phyloP scores from a whole-genome alignment of 805 yeast genomes.

The Monosporozyma aerobia region DNA sequence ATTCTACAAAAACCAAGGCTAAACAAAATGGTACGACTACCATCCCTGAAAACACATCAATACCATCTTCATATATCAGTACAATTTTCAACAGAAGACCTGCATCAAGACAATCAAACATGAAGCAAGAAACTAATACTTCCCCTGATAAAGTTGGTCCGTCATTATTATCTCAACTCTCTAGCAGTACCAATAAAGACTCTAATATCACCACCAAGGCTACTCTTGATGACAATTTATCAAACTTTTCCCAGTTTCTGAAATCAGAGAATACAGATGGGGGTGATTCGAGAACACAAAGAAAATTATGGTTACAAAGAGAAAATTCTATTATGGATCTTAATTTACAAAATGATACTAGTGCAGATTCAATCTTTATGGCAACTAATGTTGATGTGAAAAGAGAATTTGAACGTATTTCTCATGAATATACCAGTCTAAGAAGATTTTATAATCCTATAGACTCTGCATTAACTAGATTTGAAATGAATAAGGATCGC shows the following conservation, averaged over 20 bases:
- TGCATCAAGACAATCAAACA: background rate
- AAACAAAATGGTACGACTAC: background rate
- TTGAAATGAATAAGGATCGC: conserved; percentile 21
- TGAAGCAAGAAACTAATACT: background rate
- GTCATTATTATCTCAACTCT: conserved; percentile 4
- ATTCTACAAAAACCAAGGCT: background rate
- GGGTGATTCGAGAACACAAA: conserved; percentile 69
- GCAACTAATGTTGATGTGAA: conserved; percentile 49
- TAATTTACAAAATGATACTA: conserved; percentile 21
- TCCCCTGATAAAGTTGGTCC: background rate
- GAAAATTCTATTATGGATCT: conserved; percentile 63
- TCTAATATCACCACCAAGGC: background rate
- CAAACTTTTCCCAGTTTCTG: conserved; percentile 36
- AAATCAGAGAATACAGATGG: conserved; percentile 31
- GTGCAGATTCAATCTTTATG: conserved; percentile 25
- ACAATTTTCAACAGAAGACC: background rate
- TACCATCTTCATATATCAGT: conserved; percentile 1
- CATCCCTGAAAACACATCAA: background rate
- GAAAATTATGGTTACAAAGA: conserved; percentile 73
- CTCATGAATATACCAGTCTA: conserved; percentile 63
- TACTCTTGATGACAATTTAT: conserved; percentile 27
- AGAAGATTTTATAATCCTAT: conserved; percentile 65
- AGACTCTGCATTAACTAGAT: conserved; percentile 49
- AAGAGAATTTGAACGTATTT: conserved; percentile 69
- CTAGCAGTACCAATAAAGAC: background rate